phyloP scores from a whole-genome alignment of 192 early-diverging fungal species.

The Backusella tuberculispora region DNA sequence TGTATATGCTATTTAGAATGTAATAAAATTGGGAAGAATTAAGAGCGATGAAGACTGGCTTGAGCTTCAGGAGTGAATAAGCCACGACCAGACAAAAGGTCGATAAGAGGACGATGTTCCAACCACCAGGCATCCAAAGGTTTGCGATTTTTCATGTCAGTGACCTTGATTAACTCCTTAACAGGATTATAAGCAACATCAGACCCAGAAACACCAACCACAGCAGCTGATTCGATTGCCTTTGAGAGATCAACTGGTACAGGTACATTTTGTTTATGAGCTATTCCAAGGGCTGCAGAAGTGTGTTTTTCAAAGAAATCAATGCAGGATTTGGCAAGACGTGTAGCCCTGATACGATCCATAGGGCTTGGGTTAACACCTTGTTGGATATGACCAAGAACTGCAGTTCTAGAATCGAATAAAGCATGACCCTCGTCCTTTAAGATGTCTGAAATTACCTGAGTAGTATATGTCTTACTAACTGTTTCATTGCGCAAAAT shows the following conservation, averaged over 20 bases:
- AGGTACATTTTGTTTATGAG: conserved; percentile 47
- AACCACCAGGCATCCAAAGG: conserved; percentile 74
- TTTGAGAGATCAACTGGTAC: conserved; percentile 59
- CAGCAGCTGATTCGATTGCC: conserved; percentile 62
- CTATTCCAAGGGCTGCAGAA: conserved; percentile 40
- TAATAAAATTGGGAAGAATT: neutral
- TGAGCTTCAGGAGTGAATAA: conserved; percentile 27
- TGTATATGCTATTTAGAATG: neutral
- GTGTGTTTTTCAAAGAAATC: conserved; percentile 81
- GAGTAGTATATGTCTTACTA: conserved; percentile 85
- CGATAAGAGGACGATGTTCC: conserved; percentile 58
- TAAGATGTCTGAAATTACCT: conserved; percentile 84
- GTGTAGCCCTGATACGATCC: conserved; percentile 90
- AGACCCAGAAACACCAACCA: conserved; percentile 86
- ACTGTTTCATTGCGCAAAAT: conserved; percentile 81
- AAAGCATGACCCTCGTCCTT: conserved; percentile 85
- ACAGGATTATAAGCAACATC: conserved; percentile 77
- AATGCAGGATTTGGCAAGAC: conserved; percentile 79
- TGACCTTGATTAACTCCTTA: conserved; percentile 61
- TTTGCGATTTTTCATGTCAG: conserved; percentile 82
- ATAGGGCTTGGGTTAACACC: conserved; percentile 89
- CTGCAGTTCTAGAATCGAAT: conserved; percentile 89
- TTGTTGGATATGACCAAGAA: conserved; percentile 95
- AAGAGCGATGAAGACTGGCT: conserved; percentile 5
- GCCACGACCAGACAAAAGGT: conserved; percentile 64